These are phyloP conservation scores for Phytophthora hibernalis DNA, from an alignment of 352 stramenopile genomes.

Conservation along the genomic window DNA sequence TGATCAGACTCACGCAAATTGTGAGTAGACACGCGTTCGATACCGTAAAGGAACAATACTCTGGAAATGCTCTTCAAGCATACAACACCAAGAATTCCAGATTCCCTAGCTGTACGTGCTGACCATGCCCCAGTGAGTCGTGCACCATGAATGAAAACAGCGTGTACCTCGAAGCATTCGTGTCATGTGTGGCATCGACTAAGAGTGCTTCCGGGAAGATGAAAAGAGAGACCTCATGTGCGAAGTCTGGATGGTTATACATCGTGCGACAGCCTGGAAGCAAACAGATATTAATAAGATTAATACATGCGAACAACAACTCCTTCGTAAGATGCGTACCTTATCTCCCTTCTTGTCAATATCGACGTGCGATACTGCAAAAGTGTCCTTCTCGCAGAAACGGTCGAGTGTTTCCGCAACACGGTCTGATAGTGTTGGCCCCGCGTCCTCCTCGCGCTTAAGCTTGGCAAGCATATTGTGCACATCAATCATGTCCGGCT, in stretches of 20 bases:
- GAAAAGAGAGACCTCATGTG: not conserved
- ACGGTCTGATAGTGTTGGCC: not conserved
- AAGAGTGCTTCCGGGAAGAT: constrained; percentile 4
- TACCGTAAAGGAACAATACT: too few species aligned
- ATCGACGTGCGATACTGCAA: not conserved
- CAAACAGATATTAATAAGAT: too few species aligned
- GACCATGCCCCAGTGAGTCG: constrained; percentile 9
- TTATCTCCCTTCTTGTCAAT: not conserved
- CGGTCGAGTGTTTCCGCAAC: not conserved
- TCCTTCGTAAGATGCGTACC: too few species aligned
- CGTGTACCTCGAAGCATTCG: constrained; percentile 13
- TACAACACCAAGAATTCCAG: too few species aligned
- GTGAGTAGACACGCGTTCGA: not conserved
- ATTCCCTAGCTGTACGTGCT: constrained; percentile 25
- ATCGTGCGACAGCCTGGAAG: not conserved
- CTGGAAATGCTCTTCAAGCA: not conserved
- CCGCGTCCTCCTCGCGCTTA: not conserved
- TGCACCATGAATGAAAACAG: constrained; percentile 31
- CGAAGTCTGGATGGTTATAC: not conserved
- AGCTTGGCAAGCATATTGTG: constrained; percentile 10
- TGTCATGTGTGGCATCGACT: constrained; percentile 18
- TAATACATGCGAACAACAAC: too few species aligned
- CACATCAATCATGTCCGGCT: not conserved
- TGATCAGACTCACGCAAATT: not conserved
- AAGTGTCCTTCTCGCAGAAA: constrained; percentile 5